phyloP scores from a whole-genome alignment of 441 rosid species.

The Croton laevigatus region DNA sequence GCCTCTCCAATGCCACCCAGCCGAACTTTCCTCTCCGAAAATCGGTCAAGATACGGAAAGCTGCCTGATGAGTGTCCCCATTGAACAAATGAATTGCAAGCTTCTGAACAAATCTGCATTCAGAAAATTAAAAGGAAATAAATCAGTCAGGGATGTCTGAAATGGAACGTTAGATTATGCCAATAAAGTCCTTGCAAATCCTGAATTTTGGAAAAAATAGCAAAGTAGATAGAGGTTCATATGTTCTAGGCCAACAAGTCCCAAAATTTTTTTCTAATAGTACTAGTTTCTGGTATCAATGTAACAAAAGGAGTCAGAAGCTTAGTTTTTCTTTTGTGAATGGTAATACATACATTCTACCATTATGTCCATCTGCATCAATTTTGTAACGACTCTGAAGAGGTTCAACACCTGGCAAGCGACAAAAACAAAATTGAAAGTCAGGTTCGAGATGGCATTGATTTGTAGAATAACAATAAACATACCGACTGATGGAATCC shows the following conservation, averaged over 20 bases:
- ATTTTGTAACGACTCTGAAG: slow-evolving; percentile 76
- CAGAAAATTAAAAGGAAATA: slow-evolving; percentile 10
- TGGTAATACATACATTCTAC: slow-evolving; percentile 52
- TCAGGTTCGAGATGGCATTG: neutral
- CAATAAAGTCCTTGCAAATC: too few relatives aligned
- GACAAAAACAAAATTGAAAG: slow-evolving; percentile 14
- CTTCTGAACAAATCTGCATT: slow-evolving; percentile 74
- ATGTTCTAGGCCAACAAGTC: neutral
- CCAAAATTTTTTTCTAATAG: neutral
- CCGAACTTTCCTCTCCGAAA: slow-evolving; percentile 88
- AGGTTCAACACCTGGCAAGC: slow-evolving; percentile 47
- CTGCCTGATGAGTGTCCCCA: slow-evolving; percentile 27
- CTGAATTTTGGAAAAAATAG: too few relatives aligned
- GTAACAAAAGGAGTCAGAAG: neutral
- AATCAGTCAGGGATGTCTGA: slow-evolving; percentile 10
- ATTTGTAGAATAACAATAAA: slow-evolving; percentile 5
- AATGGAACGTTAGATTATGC: neutral
- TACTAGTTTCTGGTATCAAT: neutral
- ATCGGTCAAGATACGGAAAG: slow-evolving; percentile 41
- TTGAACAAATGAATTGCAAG: slow-evolving; percentile 68
- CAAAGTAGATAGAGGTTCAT: neutral
- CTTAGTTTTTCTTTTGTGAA: neutral
- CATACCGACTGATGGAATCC: slow-evolving; percentile 71
- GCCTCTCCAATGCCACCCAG: slow-evolving; percentile 74
- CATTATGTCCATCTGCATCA: slow-evolving; percentile 47